Evolutionary conservation across 2,329 filamentous ascomycete species (phyloP), one percentile per base, ranked within the genome.

Genomic region (Cylindrodendrum hubeiense): DNA sequence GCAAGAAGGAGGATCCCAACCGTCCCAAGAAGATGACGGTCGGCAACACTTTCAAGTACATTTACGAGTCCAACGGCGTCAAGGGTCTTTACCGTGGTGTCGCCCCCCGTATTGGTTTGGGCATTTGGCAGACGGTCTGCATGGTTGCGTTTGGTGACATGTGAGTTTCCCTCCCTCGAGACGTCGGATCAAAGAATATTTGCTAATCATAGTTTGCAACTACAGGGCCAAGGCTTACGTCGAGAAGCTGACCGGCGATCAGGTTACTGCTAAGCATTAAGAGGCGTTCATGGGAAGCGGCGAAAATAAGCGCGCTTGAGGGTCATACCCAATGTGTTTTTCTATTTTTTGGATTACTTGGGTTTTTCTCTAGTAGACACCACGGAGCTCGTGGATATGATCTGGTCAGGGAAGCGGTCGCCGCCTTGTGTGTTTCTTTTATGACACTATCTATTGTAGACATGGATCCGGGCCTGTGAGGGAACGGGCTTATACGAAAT

Each of bases 141-240:
- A 99, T 99, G 96, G 96, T 99, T 83, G 96, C 95, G 78, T 87
- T 98, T 82, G 96, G 96, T 84, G 96, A 98, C 85, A 95, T 97
- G 94, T 97, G 84, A 86, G 94, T 89, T 65, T 34, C 63, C 60
- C 66, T 37, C n/a, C 37, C 12, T 46, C 46, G 13, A 17, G 12
- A 12, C 51, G 10, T 13, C 10, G 17, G 50, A 39, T 47, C n/a
- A 10, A 7, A 44, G 55, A 54, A 57, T 15, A 33, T 39, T 15
- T 46, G 24, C 41, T 67, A 66, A 68, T 34, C 53, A 51, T 19
- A 24, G 44, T 21, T 80, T 69, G 77, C 37, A 53, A 24, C 58
- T 60, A 78, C 73, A 91, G 89, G 85, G 89, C 89, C 67, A 91
- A 91, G 83, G 83, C 83, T 60, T 90, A 91, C 71, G 87, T 91